Evolutionary conservation across 805 yeast species (phyloP).

Genomic region (Lipomyces starkeyi): DNA sequence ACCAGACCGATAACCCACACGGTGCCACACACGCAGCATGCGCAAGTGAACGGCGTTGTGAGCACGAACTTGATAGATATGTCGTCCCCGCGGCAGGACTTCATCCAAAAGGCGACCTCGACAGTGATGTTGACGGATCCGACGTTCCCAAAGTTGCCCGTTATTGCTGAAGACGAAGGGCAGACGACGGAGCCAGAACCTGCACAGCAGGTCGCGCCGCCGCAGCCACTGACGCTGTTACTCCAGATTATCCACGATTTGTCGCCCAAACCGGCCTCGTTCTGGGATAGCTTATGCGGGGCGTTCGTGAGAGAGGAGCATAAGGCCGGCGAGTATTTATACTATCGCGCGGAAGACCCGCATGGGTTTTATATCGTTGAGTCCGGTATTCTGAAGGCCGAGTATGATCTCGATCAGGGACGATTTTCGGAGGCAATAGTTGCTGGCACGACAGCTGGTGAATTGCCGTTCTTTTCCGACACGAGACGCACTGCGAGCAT

Average conservation of each 20-base stretch:
- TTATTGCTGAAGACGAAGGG: conserved; percentile 7
- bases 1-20: background rate
- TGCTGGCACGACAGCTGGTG: conserved; percentile 80
- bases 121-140: conserved; percentile 24
- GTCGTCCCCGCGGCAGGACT: conserved; percentile 23
- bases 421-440: conserved; percentile 55
- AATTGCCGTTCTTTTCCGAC: conserved; percentile 51
- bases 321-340: conserved; percentile 54
- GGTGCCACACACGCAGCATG: background rate
- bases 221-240: conserved; percentile 66
- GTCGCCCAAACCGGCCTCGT: conserved; percentile 55
- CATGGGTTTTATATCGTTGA: conserved; percentile 67
- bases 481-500: conserved; percentile 53
- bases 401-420: conserved; percentile 57
- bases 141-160: conserved; percentile 19
- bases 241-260: conserved; percentile 69
- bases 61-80: background rate
- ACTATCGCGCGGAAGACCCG: conserved; percentile 54
- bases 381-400: conserved; percentile 59
- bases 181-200: conserved; percentile 9
- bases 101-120: conserved; percentile 25
- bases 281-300: conserved; percentile 70
- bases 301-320: conserved; percentile 60
- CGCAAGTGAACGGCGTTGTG: background rate
- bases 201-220: background rate